Base-by-base conservation (phyloP, 371 early-diverging fungal species). In the Chytridium lagenaria region DNA sequence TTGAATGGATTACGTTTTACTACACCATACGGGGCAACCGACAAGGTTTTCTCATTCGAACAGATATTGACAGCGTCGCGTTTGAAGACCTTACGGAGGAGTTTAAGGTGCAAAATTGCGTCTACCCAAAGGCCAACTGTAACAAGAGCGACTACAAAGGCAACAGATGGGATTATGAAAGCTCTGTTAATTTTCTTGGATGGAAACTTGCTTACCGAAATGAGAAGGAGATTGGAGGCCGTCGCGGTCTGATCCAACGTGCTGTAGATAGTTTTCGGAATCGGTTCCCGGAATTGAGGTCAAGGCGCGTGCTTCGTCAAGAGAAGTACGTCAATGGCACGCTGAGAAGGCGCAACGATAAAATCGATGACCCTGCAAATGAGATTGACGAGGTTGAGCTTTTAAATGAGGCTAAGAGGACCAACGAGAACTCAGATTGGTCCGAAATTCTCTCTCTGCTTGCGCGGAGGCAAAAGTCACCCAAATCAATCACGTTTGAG, bases 261-360 rank as follows among this genome's bases (percentile, higher is more conserved):
- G 97, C 97, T 1, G 98, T 98, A 0, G 98, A 98, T 79, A 92
- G 92, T 39, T 98, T 93, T 77, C 89, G 98, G 63, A 93, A 95
- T 70, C 89, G 93, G 12, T 91, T 91, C 73, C 92, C 93, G 16
- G 91, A 92, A 51, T 88, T 91, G 79, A 86, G 94, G 64, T 92
- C 91, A 28, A 86, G 95, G 50, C 86, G 95, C 33, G 90, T 94
- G 0, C 89, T 92, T 10, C 86, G 94, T 59, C 90, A 94, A 77
- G 93, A 94, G 71, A 94, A 93, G 80, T 79, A 91, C 44, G 75
- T 80, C 23, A 88, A 89, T 73, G 91, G 91, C 22, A 90, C 89
- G 30, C 80, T 92, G 51, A 84, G 89, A 40, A 86, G 79, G 68
- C 77, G 91, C 67, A 55, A 40, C 69, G 55, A 55, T 55, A 34